Base-by-base conservation (phyloP, 2,329 filamentous ascomycete species). In the Cladorrhinum sp. region DNA sequence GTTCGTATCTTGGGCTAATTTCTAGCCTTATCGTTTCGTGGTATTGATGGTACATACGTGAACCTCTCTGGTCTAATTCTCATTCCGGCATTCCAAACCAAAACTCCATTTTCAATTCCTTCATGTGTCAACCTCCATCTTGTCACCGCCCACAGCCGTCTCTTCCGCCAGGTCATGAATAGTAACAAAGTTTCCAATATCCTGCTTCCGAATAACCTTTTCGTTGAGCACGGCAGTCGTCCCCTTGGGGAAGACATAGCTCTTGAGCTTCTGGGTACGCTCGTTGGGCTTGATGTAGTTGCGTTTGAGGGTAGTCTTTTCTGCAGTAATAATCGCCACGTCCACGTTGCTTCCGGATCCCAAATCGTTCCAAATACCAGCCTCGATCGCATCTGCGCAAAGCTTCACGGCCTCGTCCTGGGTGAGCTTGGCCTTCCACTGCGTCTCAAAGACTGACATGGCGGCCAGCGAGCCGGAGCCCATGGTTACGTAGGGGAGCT, bases 401-500 rank as follows among this genome's bases (percentile, higher is more conserved):
- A 97, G 81, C 72, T 88, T 86, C 62, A 97, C 81, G n/a, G 93
- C 93, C 55, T 90, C 90, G 39, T 96, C 90, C 69, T 86, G 82
- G 65, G 84, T 89, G 74, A 97, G 76, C 63, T 86, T 79, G 7
- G 86, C 80, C 83, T 93, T 91, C 96, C 96, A 99, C 78, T 89
- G 88, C 55, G 93, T 96, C 82, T 99, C 95, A 73, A 99, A 99
- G 56, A 99, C 90, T 30, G 91, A 91, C 95, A 99, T 99, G 73
- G 95, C 95, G 26, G 95, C 95, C 68, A 99, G 82, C 53, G 92
- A 96, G 66, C 95, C 95, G 23, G 91, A 96, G 58, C 95, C 95
- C 95, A 99, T 99, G 67, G 96, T 99, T 68, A 99, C 96, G 76
- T 99, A 99, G 55, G 95, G 95, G 54, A 99, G 88, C 82, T 98